Base-by-base conservation (phyloP, 1,284 basidiomycete genomes). In the Amylostereum chailletii region DNA sequence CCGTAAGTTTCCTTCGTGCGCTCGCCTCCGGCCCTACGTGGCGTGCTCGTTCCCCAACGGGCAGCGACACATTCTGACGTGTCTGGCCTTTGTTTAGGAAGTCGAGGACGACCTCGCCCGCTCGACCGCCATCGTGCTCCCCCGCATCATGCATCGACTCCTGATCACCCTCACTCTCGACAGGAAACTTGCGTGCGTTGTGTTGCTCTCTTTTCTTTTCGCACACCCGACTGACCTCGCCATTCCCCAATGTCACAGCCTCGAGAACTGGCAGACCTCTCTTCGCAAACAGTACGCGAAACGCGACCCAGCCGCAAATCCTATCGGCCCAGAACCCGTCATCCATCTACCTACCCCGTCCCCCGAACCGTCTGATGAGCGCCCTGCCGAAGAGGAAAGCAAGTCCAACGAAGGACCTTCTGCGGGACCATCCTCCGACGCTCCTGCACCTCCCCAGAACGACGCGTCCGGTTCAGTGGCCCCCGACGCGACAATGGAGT, bases 111-210 rank as follows among this genome's bases (percentile, higher is more conserved):
- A 90, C 68, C 70, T 90, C 31, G 71, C 75, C 19, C 67, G 74
- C 53, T 79, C 77, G 37, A 79, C 78, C 7, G 75, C 71, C 58
- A 61, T 74, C 34, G 78, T 83, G 50, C 65, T 90, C 37, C 77
- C 86, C 42, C 81, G 83, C 44, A 67, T 90, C 49, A 85, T 90
- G 77, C 75, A 80, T 51, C 74, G 84, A 49, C 65, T 90, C 48
- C 71, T 90, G 52, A 76, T 79, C 61, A 77, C 78, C 31, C 72
- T 90, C 53, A 82, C 85, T n/a, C 83, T 86, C 58, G 87, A 90
- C 68, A 73, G 86, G 53, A 88, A 87, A 69, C 76, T 87, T 57
- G 75, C 76, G 87, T 90, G 65, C 61, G 84, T 19, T 19, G 19
- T 19, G 19, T 19, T 75, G 7, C 11, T 29, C 39, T 45, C 46